Evolutionary conservation across 257 asterid genomes (phyloP).

Genomic region (Scutellaria barbata): DNA sequence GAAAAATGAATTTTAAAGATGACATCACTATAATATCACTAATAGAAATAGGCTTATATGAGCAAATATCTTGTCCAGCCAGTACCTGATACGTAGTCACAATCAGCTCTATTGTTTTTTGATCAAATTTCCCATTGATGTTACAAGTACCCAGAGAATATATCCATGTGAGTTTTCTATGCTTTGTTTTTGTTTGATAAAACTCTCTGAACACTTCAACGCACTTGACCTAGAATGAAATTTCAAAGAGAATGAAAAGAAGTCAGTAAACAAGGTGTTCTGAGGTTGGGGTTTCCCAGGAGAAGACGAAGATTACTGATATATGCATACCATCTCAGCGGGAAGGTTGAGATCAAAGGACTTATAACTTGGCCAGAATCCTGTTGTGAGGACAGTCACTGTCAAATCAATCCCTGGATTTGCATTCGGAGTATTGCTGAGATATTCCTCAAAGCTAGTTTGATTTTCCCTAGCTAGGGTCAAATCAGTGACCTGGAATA

Average conservation of each 20-base stretch:
- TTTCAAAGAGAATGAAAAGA: constrained; percentile 1
- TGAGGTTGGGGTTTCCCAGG: not conserved
- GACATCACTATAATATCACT: not conserved
- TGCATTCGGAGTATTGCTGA: constrained; percentile 60
- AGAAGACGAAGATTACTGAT: not conserved
- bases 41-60: constrained; percentile 1
- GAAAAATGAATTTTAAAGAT: constrained; percentile 29
- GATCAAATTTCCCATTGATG: constrained; percentile 88
- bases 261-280: constrained; percentile 19
- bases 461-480: constrained; percentile 97
- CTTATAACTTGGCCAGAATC: constrained; percentile 99
- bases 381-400: constrained; percentile 96
- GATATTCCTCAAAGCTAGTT: constrained; percentile 86
- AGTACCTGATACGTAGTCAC: constrained; percentile 95
- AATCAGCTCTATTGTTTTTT: constrained; percentile 83
- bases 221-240: constrained; percentile 73
- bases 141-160: constrained; percentile 97
- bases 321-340: constrained; percentile 76
- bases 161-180: constrained; percentile 93
- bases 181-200: constrained; percentile 98
- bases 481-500: constrained; percentile 86
- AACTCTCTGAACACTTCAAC: constrained; percentile 93
- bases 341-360: constrained; percentile 97
- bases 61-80: constrained; percentile 8
- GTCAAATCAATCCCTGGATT: constrained; percentile 96